phyloP scores from a whole-genome alignment of 495 filamentous ascomycete genomes.

The Articulospora tetracladia region DNA sequence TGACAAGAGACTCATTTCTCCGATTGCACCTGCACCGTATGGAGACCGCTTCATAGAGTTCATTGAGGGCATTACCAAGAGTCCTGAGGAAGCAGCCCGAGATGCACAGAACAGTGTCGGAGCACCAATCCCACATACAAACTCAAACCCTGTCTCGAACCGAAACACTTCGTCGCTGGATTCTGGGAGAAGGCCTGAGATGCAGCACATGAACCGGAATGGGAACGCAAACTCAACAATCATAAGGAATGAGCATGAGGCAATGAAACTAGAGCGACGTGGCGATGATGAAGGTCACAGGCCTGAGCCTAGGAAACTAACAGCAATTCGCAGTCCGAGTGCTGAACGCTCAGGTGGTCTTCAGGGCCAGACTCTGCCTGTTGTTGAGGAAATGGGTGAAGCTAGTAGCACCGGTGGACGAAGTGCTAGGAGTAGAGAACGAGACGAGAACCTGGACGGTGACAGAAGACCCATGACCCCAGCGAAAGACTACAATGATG shows the following conservation, averaged over 20 bases:
- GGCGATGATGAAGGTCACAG: conserved; percentile 51
- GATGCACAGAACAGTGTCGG: conserved; percentile 45
- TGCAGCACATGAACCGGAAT: conserved; percentile 38
- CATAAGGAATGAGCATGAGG: conserved; percentile 45
- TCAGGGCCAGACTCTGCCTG: conserved; percentile 70
- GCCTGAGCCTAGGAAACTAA: conserved; percentile 42
- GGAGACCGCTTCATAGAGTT: conserved; percentile 94
- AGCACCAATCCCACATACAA: conserved; percentile 22
- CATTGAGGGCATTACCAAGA: conserved; percentile 86
- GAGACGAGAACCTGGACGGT: conserved; percentile 11
- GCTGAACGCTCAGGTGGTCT: conserved; percentile 49
- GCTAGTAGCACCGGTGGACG: conserved; percentile 51
- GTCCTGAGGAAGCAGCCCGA: conserved; percentile 72
- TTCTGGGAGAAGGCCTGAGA: conserved; percentile 22
- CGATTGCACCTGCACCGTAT: conserved; percentile 87
- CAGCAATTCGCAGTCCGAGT: conserved; percentile 44
- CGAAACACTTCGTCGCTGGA: conserved; percentile 22
- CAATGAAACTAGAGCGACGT: conserved; percentile 36
- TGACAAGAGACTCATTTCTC: conserved; percentile 81
- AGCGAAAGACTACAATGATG: conserved; percentile 15
- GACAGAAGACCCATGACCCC: conserved; percentile 16
- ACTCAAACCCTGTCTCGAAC: conserved; percentile 18
- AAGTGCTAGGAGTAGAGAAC: conserved; percentile 19
- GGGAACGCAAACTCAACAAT: conserved; percentile 37
- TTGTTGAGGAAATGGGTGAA: conserved; percentile 89